phyloP scores from a whole-genome alignment of 495 filamentous ascomycete species.

The Tuber borchii region DNA sequence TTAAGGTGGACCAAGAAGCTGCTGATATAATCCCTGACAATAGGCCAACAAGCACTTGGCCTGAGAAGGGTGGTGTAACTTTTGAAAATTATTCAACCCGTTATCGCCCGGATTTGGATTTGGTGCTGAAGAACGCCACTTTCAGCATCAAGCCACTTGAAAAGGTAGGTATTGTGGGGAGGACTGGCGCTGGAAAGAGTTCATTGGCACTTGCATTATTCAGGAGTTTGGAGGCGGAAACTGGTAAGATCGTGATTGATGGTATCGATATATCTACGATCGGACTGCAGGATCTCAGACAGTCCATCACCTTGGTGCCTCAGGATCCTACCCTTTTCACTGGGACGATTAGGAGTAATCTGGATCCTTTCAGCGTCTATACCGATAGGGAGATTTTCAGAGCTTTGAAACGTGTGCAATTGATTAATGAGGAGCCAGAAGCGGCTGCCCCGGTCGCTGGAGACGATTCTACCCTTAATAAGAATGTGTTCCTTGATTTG shows the following conservation, averaged over 20 bases:
- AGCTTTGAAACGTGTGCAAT: conserved; percentile 80
- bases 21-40: conserved; percentile 68
- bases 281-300: conserved; percentile 82
- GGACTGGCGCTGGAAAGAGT: conserved; percentile 96
- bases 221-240: conserved; percentile 87
- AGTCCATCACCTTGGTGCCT: conserved; percentile 94
- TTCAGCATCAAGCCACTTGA: conserved; percentile 82
- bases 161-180: conserved; percentile 93
- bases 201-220: conserved; percentile 94
- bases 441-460: conserved; percentile 43
- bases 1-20: conserved; percentile 94
- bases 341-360: conserved; percentile 87
- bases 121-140: conserved; percentile 71
- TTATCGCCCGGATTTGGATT: conserved; percentile 80
- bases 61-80: conserved; percentile 73
- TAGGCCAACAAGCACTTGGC: conserved; percentile 73
- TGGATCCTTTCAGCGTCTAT: conserved; percentile 89
- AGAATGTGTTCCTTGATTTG: conserved; percentile 89
- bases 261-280: conserved; percentile 81
- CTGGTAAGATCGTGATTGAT: conserved; percentile 84
- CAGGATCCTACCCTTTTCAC: conserved; percentile 97
- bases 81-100: conserved; percentile 83
- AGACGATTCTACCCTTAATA: conserved; percentile 55
- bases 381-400: conserved; percentile 87
- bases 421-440: conserved; percentile 58